phyloP scores from a whole-genome alignment of 2,329 filamentous ascomycete genomes.

The Colletotrichum euphorbiae region DNA sequence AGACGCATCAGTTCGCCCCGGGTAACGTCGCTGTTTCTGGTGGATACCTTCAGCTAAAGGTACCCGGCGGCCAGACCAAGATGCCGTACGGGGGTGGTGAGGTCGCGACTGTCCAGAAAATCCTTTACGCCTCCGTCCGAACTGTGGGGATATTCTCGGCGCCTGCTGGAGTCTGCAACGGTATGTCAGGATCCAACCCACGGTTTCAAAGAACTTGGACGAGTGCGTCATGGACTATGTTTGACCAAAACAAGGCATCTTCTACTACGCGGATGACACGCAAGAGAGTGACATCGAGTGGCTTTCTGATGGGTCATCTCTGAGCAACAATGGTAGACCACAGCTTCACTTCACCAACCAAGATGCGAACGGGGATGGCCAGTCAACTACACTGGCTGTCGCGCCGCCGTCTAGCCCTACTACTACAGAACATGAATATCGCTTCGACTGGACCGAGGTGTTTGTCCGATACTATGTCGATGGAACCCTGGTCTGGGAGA shows the following conservation, averaged over 20 bases:
- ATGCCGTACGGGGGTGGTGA: slow-evolving; percentile 33
- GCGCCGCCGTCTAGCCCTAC: slow-evolving; percentile 42
- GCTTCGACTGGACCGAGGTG: slow-evolving; percentile 46
- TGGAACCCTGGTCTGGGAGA: slow-evolving; percentile 43
- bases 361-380: slow-evolving; percentile 41
- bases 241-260: slow-evolving; percentile 43
- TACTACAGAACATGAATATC: slow-evolving; percentile 46
- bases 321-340: slow-evolving; percentile 43
- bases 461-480: slow-evolving; percentile 44
- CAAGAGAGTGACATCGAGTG: slow-evolving; percentile 49
- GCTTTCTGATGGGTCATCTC: slow-evolving; percentile 45
- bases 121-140: slow-evolving; percentile 41
- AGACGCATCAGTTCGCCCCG: slow-evolving; percentile 14
- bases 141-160: slow-evolving; percentile 45
- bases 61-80: slow-evolving; percentile 42
- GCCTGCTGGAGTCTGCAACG: slow-evolving; percentile 46
- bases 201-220: too few relatives aligned
- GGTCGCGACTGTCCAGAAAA: neutral
- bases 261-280: slow-evolving; percentile 44
- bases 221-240: too few relatives aligned
- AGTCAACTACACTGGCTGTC: slow-evolving; percentile 30
- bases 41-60: slow-evolving; percentile 45
- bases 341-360: slow-evolving; percentile 47
- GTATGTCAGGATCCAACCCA: slow-evolving; percentile 14
- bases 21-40: slow-evolving; percentile 42